Base-by-base conservation (phyloP, 2,329 filamentous ascomycete species). In the Pochonia chlamydosporia region DNA sequence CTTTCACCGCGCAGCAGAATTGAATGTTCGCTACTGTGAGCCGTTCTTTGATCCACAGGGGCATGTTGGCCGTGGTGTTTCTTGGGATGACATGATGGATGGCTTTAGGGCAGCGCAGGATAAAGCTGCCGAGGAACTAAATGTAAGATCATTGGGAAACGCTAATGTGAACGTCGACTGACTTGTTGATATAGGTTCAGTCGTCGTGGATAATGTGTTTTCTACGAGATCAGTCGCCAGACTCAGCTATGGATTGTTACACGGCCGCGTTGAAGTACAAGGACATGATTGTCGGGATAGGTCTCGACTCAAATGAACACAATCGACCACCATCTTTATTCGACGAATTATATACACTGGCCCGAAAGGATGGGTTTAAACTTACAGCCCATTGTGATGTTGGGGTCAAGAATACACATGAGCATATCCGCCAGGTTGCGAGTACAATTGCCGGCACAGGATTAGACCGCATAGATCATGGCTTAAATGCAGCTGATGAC, bases 11-110 rank as follows among this genome's bases (percentile, higher is more conserved):
- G 85, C 84, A 3, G 71, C 79, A 31, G 66, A 68, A 2, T 79
- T 87, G 54, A 79, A 79, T 42, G 81, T 89, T 2, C 73, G 78
- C 41, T 85, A 89, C 59, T 82, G 82, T 10, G 85, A 90, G 63
- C 75, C 88, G 47, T 90, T 88, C 67, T 89, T 89, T 68, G 86
- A 90, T 61, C 85, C 85, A 2, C 85, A 90, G 62, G 84, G 82
- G 1, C 86, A 89, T 65, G 75, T 80, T 3, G 65, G 65, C 8
- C 74, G 85, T 8, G 82, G 82, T 4, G 66, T 90, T 3, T 52
- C 72, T 2, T 82, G 85, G 57, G 67, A 73, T 14, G 80, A 77
- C 2, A 75, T 89, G 10, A 71, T 89, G 2, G 61, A 65, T 5
- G 86, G 85, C 6, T 81, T 87, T 57, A 67, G 69, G 1, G 68